phyloP scores from a whole-genome alignment of 2,329 filamentous ascomycete species.

The Arthrobotrys musiformis region DNA sequence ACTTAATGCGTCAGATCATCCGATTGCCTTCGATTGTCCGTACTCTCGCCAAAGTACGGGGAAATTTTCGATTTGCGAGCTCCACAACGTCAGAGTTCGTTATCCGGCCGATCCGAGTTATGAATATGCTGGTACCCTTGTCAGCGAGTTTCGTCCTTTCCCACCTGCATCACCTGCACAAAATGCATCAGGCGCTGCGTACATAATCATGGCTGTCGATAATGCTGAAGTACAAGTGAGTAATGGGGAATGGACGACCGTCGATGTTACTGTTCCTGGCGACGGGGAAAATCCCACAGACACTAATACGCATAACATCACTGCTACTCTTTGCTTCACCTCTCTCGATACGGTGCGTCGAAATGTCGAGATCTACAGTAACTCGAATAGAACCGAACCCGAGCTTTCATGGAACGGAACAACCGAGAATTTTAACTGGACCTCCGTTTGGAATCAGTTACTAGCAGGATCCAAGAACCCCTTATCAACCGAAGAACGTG shows the following conservation, averaged over 20 bases:
- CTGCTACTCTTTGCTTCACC: conserved; percentile 25
- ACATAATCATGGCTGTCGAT: conserved; percentile 8
- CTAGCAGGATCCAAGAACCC: conserved; percentile 6
- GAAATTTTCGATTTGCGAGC: conserved; percentile 22
- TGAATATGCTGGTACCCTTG: conserved; percentile 13
- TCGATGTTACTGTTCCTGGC: not conserved
- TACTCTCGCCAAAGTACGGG: not conserved
- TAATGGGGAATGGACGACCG: conserved; percentile 20
- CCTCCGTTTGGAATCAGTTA: not conserved
- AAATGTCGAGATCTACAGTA: conserved; percentile 20
- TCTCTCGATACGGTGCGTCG: conserved; percentile 12
- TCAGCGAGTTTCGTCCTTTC: conserved; percentile 26
- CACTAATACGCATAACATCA: not conserved
- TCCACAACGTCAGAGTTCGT: conserved; percentile 7
- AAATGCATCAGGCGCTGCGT: conserved; percentile 17
- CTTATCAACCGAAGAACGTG: conserved; percentile 15
- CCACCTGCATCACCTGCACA: conserved; percentile 12
- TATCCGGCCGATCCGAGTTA: not conserved
- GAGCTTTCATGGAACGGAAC: conserved; percentile 17
- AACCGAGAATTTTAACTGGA: conserved; percentile 25
- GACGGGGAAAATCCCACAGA: not conserved
- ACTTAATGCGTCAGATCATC: conserved; percentile 27
- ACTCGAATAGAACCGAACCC: conserved; percentile 22
- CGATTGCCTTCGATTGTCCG: conserved; percentile 24
- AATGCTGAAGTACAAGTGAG: conserved; percentile 5